Evolutionary conservation across 2,329 filamentous ascomycete species (phyloP).

Genomic region (Delphinella strobiligena): DNA sequence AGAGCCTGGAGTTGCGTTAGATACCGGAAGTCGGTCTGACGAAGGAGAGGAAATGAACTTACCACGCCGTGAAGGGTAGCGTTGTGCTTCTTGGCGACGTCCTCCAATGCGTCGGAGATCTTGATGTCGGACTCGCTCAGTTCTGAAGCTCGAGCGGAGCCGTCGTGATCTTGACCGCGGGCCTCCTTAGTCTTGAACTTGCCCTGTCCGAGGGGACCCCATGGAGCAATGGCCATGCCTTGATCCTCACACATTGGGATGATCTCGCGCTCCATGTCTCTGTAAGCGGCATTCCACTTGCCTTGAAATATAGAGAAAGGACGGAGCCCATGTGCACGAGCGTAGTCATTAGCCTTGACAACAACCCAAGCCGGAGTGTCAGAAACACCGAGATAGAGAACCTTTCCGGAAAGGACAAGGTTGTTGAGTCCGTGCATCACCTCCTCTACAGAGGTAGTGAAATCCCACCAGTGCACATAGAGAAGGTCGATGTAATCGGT

Average conservation of each 20-base stretch:
- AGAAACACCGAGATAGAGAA: constrained; percentile 32
- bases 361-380: constrained; percentile 31
- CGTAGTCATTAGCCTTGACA: constrained; percentile 21
- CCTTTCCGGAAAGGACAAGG: constrained; percentile 28
- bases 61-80: constrained; percentile 6
- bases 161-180: constrained; percentile 32
- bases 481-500: constrained; percentile 57
- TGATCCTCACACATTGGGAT: constrained; percentile 31
- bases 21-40: neutral
- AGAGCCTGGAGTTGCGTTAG: constrained; percentile 30
- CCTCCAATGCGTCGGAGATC: constrained; percentile 46
- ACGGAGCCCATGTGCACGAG: constrained; percentile 27
- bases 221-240: constrained; percentile 39
- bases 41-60: neutral
- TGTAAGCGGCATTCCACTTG: constrained; percentile 29
- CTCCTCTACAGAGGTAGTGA: constrained; percentile 29
- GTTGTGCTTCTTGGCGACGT: constrained; percentile 43
- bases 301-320: constrained; percentile 30
- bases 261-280: constrained; percentile 35
- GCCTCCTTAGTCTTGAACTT: constrained; percentile 29
- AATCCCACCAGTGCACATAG: constrained; percentile 30
- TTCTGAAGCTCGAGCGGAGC: constrained; percentile 15
- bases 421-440: constrained; percentile 32
- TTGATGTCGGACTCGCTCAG: constrained; percentile 35
- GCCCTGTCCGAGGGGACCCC: constrained; percentile 37